Evolutionary conservation across 345 rosid species (phyloP).

Genomic region (Rhizophora apiculata): DNA sequence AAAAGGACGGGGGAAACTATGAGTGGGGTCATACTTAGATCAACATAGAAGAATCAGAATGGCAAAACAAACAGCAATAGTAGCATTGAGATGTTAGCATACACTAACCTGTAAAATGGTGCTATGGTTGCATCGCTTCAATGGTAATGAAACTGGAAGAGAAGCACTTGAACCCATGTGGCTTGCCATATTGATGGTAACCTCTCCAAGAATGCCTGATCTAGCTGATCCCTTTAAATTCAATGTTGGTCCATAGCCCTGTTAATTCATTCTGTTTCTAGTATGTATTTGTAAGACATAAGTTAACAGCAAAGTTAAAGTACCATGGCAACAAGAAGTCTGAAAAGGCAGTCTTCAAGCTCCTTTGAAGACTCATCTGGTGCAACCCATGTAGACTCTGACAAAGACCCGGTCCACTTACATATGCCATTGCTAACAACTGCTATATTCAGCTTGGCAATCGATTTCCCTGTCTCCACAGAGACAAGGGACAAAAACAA

Average conservation of each 20-base stretch:
- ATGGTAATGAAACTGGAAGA: constrained; percentile 44
- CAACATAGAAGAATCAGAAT: too few relatives aligned
- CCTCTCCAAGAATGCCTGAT: constrained; percentile 62
- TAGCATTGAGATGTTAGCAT: neutral
- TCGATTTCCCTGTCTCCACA: constrained; percentile 44
- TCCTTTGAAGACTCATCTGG: constrained; percentile 34
- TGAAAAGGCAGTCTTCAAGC: constrained; percentile 37
- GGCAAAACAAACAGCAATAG: too few relatives aligned
- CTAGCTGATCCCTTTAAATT: constrained; percentile 44
- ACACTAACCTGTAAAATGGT: constrained; percentile 51
- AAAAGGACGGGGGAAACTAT: too few relatives aligned
- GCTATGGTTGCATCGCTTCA: constrained; percentile 48
- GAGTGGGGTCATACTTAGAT: too few relatives aligned
- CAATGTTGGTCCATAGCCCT: neutral
- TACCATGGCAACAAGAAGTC: constrained; percentile 50
- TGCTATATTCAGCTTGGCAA: constrained; percentile 44
- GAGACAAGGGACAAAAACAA: constrained; percentile 43
- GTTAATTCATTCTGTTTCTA: too few relatives aligned
- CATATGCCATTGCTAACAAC: constrained; percentile 45
- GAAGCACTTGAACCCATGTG: constrained; percentile 34
- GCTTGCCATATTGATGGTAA: constrained; percentile 38
- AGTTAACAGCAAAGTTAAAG: neutral
- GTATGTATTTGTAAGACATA: neutral
- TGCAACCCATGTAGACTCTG: constrained; percentile 42
- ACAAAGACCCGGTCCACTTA: constrained; percentile 50